Evolutionary conservation across 1,139 yeast genomes (phyloP).

Genomic region (Yamadazyma diddensiae): DNA sequence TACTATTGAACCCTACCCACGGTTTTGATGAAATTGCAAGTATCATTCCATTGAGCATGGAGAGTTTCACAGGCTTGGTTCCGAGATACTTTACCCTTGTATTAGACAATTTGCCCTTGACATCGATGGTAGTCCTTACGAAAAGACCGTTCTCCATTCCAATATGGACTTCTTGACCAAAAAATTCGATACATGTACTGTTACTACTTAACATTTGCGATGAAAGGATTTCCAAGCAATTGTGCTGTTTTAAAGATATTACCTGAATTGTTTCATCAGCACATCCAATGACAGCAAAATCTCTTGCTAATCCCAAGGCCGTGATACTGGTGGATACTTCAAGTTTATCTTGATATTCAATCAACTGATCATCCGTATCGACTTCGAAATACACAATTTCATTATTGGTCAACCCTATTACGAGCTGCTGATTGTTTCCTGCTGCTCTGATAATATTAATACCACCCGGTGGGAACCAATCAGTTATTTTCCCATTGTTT

Average conservation of each 20-base stretch:
- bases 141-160: constrained; percentile 85
- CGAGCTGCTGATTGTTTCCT: constrained; percentile 65
- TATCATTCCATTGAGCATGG: constrained; percentile 25
- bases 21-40: constrained; percentile 45
- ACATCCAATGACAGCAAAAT: constrained; percentile 67
- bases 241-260: constrained; percentile 61
- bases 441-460: constrained; percentile 59
- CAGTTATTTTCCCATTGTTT: constrained; percentile 35
- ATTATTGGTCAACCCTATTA: constrained; percentile 66
- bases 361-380: constrained; percentile 59
- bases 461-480: constrained; percentile 89
- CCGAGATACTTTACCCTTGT: constrained; percentile 77
- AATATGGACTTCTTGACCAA: constrained; percentile 49
- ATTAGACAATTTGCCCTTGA: constrained; percentile 64
- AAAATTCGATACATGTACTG: constrained; percentile 48
- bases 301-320: constrained; percentile 39
- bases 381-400: constrained; percentile 83
- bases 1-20: constrained; percentile 31
- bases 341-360: constrained; percentile 65
- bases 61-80: constrained; percentile 54
- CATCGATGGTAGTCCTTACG: constrained; percentile 47
- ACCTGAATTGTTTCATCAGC: constrained; percentile 71
- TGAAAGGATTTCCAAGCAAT: constrained; percentile 59
- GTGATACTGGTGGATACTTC: constrained; percentile 57
- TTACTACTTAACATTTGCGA: constrained; percentile 68